Evolutionary conservation across 371 early-diverging fungal genomes (phyloP), one percentile per base, ranked within the genome.

Genomic region (Sporodiniella umbellata): DNA sequence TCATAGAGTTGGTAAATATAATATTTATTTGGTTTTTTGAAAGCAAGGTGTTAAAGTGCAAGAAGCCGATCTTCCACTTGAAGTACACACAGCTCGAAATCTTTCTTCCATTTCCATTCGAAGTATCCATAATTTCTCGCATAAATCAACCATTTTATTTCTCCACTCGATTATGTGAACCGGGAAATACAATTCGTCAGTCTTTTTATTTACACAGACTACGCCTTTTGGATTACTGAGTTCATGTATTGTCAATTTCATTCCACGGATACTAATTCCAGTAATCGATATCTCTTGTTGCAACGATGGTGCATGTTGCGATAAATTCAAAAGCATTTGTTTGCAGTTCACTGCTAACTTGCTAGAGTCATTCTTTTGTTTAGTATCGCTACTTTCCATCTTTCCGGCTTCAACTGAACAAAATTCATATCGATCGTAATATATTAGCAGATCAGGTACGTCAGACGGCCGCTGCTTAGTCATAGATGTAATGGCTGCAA

Each of bases 311-410:
- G 43, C 5, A 8, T 43, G 5, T 12, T 43, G n/a, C 4, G 14
- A 43, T n/a, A 43, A 19, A 18, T 43, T 43, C 43, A 24, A 43
- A 18, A 43, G 43, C 43, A 43, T 43, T 43, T 43, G 43, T 24
- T 43, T 43, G 26, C 43, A 43, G 43, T 5, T 24, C 11, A 43
- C 19, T 26, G 26, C 11, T 43, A 43, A 15, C n/a, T 43, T 43
- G 7, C 25, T 43, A 19, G 23, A 24, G 25, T 24, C 25, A 22
- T n/a, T 24, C 25, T 24, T 43, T 43, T 43, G 5, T 43, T 43
- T 43, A 4, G 43, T 43, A 15, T 24, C 43, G 25, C 25, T 19
- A 43, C 19, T 11, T 25, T 43, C 11, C 43, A 14, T 24, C 19
- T 43, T 43, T 4, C 25, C 19, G 19, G 43, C 43, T 43, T 43